A percentile compares a stretch with the other conserved stretches of the same genome.
These are phyloP conservation scores for Hypoxylon sp. DNA, from an alignment of 2,329 filamentous ascomycete species.

Conservation along the genomic window DNA sequence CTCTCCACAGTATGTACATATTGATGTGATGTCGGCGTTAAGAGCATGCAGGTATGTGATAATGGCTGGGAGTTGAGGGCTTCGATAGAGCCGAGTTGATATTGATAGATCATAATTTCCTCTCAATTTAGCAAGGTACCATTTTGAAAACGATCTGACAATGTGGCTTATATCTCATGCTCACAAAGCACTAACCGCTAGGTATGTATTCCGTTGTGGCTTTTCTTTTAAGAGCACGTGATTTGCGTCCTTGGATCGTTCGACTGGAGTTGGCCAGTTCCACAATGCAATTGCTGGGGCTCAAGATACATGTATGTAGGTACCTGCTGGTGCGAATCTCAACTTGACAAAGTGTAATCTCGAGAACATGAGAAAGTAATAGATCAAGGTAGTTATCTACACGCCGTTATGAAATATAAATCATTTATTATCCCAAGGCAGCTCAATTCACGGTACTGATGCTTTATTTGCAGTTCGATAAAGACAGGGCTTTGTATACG, in stretches of 20 bases:
- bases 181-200: no score
- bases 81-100: not conserved
- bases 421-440: not conserved
- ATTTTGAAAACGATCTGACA: not conserved
- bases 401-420: not conserved
- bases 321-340: not conserved
- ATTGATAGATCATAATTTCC: not conserved
- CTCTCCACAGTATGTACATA: constrained; percentile 37
- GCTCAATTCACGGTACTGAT: not conserved
- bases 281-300: not conserved
- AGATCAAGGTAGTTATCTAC: not conserved
- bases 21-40: constrained; percentile 19
- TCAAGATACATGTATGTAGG: not conserved
- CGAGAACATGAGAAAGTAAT: not conserved
- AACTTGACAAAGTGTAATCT: constrained; percentile 2
- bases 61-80: not conserved
- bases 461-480: not conserved
- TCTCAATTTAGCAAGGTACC: not conserved
- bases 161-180: not conserved
- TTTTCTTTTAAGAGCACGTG: not conserved
- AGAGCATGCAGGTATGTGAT: constrained; percentile 29
- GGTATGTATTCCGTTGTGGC: not conserved
- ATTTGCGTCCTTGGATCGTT: not conserved
- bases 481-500: not conserved
- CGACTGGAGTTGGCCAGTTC: not conserved